phyloP scores from a whole-genome alignment of 805 yeast genomes.

The Barnettozyma siamensis region DNA sequence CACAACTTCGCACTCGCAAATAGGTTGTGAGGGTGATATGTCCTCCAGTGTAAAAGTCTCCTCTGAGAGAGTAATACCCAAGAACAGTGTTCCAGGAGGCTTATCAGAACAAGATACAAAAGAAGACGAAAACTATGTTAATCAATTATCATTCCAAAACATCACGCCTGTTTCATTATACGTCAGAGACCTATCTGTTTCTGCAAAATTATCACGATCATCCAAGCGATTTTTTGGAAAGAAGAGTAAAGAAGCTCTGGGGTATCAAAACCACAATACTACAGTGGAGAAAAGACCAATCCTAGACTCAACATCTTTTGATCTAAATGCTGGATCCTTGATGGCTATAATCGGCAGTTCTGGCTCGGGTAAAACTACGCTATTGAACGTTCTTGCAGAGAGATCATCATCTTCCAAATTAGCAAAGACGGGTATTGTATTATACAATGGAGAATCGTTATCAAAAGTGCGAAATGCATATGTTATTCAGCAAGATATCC shows the following conservation, averaged over 20 bases:
- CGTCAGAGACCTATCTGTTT: constrained; percentile 8
- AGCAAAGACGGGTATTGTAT: constrained; percentile 36
- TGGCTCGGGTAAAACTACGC: constrained; percentile 83
- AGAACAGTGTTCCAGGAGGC: background rate
- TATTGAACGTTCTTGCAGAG: constrained; percentile 61
- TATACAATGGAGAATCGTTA: constrained; percentile 26
- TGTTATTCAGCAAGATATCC: constrained; percentile 70
- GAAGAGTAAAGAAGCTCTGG: background rate
- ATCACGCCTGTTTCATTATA: constrained; percentile 6
- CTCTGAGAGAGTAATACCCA: too few species aligned
- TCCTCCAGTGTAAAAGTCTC: too few species aligned
- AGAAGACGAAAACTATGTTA: background rate
- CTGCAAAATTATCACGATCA: background rate
- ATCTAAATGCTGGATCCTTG: constrained; percentile 56
- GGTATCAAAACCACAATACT: too few species aligned
- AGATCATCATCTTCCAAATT: constrained; percentile 38
- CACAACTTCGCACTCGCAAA: too few species aligned
- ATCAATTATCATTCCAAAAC: constrained; percentile 7
- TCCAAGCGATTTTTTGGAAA: background rate
- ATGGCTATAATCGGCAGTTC: constrained; percentile 88
- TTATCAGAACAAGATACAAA: background rate
- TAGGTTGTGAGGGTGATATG: too few species aligned
- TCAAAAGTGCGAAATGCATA: constrained; percentile 40
- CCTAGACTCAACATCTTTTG: constrained; percentile 43
- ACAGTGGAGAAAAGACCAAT: constrained; percentile 1